Evolutionary conservation across 2,329 filamentous ascomycete genomes (phyloP).

Genomic region (Stemphylium vesicarium): DNA sequence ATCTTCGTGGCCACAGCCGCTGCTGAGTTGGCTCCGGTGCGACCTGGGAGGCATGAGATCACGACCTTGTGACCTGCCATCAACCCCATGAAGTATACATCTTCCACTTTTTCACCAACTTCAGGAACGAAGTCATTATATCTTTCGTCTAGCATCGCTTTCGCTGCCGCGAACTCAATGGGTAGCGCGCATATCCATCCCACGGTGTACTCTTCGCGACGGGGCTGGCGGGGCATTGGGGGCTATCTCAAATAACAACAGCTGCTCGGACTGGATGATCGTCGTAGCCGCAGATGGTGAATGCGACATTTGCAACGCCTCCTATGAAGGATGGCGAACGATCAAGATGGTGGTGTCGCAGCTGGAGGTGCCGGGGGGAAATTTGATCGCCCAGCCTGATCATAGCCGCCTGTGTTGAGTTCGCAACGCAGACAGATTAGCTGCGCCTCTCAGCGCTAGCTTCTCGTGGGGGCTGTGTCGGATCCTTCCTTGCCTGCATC

Average conservation of each 20-base stretch:
- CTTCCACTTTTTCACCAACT: conserved; percentile 34
- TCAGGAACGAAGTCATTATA: conserved; percentile 27
- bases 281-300: no score
- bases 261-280: no score
- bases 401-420: no score
- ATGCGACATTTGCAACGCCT: no score
- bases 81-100: conserved; percentile 25
- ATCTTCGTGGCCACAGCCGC: conserved; percentile 43
- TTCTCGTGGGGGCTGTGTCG: no score
- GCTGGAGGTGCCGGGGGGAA: no score
- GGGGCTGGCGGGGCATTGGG: conserved; percentile 7
- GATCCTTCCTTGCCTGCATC: no score
- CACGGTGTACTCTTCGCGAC: conserved; percentile 18
- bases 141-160: conserved; percentile 13
- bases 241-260: background rate
- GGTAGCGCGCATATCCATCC: conserved; percentile 25
- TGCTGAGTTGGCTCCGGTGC: conserved; percentile 44
- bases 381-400: no score
- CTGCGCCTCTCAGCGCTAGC: no score
- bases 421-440: no score
- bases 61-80: conserved; percentile 46
- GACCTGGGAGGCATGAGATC: conserved; percentile 24
- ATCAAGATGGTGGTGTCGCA: no score
- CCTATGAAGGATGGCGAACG: no score
- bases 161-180: conserved; percentile 18